Evolutionary conservation across 345 rosid genomes (phyloP), one percentile per base, ranked within the genome.

Genomic region (Eucalyptus polybractea): DNA sequence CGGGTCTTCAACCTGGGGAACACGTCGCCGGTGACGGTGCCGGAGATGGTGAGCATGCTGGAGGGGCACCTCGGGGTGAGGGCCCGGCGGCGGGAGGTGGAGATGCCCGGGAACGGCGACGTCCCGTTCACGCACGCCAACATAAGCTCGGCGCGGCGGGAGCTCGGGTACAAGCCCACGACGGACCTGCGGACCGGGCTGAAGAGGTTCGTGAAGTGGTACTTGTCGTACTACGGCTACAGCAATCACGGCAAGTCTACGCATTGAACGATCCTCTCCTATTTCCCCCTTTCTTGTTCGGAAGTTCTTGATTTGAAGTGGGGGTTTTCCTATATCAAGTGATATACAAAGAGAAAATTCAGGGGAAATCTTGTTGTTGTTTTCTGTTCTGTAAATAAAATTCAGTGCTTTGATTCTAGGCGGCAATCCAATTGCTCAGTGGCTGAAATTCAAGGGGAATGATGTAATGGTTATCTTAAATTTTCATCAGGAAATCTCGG

Each of bases 51-150:
- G 60, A 93, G 91, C 19, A 95, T 96, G 19, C 88, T 96, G 92
- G 99, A 95, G 93, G 92, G 90, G 92, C 95, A 94, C 88, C 90
- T 96, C 87, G 94, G 94, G 91, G 90, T 91, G 89, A 96, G 95
- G 47, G 98, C 98, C 3, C 94, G 93, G 92, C 94, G 92, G 91
- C 93, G 93, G 44, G 87, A 89, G 10, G 91, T 95, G 45, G 96
- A 95, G 40, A 95, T 96, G 97, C 98, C 98, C 1, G 96, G 98
- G 90, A 96, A 96, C 94, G 98, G 98, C 89, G 98, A 96, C 97
- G 98, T 96, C 25, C 97, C 97, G 49, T 96, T 93, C 88, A 96
- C 98, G 3, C 98, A 96, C 33, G 98, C 98, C 6, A 96, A 96
- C 89, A 96, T 96, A 19, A 95, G 96, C 90, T 88, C 88, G n/a